phyloP scores from a whole-genome alignment of 208 protist species.

The Blechomonas ayalai region DNA sequence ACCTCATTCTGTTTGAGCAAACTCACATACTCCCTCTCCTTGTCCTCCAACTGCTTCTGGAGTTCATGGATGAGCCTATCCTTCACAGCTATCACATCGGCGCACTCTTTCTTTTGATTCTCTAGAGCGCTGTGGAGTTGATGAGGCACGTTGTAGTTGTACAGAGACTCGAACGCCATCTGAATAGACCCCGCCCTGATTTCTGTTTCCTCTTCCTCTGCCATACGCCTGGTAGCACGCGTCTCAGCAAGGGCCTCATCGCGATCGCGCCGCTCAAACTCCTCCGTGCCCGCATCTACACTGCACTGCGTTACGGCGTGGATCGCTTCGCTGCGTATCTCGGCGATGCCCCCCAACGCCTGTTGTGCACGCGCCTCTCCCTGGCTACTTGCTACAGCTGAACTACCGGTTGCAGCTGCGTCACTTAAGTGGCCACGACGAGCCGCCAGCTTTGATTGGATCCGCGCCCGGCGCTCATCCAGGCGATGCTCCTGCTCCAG shows the following conservation, averaged over 20 bases:
- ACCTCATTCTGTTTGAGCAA: slow-evolving; percentile 68
- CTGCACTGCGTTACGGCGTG: slow-evolving; percentile 51
- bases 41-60: slow-evolving; percentile 64
- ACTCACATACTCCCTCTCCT: slow-evolving; percentile 91
- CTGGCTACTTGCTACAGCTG: neutral
- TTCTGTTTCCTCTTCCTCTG: slow-evolving; percentile 51
- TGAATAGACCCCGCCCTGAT: slow-evolving; percentile 58
- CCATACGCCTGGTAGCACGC: slow-evolving; percentile 24
- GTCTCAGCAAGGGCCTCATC: slow-evolving; percentile 32
- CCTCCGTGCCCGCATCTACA: slow-evolving; percentile 44
- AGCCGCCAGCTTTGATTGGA: slow-evolving; percentile 16
- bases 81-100: slow-evolving; percentile 73
- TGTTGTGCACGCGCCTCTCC: slow-evolving; percentile 40
- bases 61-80: slow-evolving; percentile 83
- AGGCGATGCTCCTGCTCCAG: slow-evolving; percentile 47
- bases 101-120: slow-evolving; percentile 71
- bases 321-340: slow-evolving; percentile 23
- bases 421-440: slow-evolving; percentile 4
- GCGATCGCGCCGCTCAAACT: slow-evolving; percentile 64
- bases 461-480: slow-evolving; percentile 33
- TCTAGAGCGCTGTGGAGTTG: slow-evolving; percentile 77
- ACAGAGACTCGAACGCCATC: slow-evolving; percentile 86
- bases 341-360: slow-evolving; percentile 35
- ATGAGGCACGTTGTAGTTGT: slow-evolving; percentile 74
- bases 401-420: slow-evolving; percentile 1